Evolutionary conservation across 441 rosid genomes (phyloP).

Genomic region (Kokia cookei): DNA sequence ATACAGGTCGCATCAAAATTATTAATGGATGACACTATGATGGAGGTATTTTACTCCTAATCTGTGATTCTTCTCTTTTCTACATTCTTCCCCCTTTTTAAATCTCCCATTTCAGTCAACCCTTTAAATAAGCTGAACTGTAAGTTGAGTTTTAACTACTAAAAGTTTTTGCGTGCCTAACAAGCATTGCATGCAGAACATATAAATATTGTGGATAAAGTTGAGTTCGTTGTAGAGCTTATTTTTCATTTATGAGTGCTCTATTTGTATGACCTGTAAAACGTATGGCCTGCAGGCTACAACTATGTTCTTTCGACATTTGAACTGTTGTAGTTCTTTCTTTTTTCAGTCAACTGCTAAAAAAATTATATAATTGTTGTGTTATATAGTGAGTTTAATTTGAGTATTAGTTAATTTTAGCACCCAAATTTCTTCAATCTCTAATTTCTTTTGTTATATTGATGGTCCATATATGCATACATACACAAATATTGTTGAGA

Average conservation of each 20-base stretch:
- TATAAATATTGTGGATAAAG: neutral
- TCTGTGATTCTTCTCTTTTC: neutral
- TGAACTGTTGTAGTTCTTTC: neutral
- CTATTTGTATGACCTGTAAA: neutral
- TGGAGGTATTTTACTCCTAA: constrained; percentile 40
- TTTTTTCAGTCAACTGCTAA: neutral
- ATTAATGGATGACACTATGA: constrained; percentile 41
- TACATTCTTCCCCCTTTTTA: neutral
- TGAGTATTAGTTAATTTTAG: neutral
- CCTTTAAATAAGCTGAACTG: neutral
- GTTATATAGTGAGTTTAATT: neutral
- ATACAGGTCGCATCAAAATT: constrained; percentile 83
- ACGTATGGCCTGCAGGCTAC: neutral
- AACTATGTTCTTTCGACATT: neutral
- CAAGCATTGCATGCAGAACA: neutral
- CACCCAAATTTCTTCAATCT: neutral
- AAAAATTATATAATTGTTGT: neutral
- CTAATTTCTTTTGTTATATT: neutral
- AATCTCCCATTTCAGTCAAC: neutral
- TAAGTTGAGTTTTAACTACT: neutral
- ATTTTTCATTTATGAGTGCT: neutral
- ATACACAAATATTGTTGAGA: neutral
- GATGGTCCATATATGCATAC: neutral
- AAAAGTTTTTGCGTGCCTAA: neutral
- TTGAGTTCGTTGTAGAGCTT: constrained; percentile 1